These are phyloP conservation scores for Bassia scoparia DNA, from an alignment of 148 eudicot species.

Conservation along the genomic window DNA sequence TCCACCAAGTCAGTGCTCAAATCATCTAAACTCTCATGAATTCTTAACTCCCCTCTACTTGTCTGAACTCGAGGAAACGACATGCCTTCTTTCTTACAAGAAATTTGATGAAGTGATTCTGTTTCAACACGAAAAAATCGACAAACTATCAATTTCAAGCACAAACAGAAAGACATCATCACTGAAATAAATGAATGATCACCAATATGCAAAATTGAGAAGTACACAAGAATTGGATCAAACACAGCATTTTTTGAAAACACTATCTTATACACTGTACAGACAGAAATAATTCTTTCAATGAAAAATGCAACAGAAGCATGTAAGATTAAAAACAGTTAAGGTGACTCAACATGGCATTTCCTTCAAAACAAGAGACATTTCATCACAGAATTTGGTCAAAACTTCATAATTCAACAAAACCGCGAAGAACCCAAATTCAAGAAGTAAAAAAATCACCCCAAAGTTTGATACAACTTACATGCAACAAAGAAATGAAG, in stretches of 20 bases:
- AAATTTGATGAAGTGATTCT: constrained; percentile 9
- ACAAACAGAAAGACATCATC: neutral
- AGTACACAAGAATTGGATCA: neutral
- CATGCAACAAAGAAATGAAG: constrained; percentile 13
- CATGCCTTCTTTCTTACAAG: constrained; percentile 43
- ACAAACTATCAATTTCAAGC: neutral
- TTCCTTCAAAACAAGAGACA: neutral
- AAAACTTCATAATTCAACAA: neutral
- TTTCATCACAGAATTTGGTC: neutral
- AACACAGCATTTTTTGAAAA: neutral
- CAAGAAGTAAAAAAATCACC: neutral
- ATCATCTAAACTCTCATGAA: constrained; percentile 70
- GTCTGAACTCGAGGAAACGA: constrained; percentile 49
- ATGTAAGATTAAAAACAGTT: neutral
- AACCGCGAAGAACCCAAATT: neutral
- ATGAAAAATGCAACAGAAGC: neutral
- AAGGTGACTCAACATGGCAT: neutral
- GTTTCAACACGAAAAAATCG: constrained; percentile 15
- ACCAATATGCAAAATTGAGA: neutral
- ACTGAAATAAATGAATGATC: neutral
- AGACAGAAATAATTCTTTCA: neutral
- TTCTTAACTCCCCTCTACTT: constrained; percentile 70
- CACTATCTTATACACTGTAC: neutral
- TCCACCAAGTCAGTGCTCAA: constrained; percentile 78
- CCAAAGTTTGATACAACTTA: constrained; percentile 2